A percentile compares a stretch with the other conserved stretches of the same genome.
Conservation (phyloP, 2,329 filamentous ascomycete species). For the Colletotrichum noveboracense region DNA sequence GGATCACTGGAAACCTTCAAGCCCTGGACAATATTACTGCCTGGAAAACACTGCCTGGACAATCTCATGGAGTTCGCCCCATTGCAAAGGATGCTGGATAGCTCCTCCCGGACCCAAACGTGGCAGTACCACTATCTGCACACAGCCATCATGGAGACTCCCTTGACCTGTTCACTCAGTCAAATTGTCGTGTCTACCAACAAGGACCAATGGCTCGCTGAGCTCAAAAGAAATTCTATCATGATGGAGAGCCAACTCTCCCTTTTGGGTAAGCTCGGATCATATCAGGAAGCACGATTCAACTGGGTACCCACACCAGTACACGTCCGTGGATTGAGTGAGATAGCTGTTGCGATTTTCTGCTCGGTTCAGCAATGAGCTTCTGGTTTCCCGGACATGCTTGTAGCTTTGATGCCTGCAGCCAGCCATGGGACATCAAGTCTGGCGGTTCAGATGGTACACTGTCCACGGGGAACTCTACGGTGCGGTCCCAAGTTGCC, state of each 20-base stretch:
- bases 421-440: conserved; percentile 19
- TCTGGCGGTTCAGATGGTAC: conserved; percentile 11
- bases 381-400: background rate
- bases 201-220: background rate
- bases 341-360: background rate
- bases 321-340: background rate
- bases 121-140: conserved; percentile 5
- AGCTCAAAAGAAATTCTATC: background rate
- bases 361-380: background rate
- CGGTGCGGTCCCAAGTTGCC: background rate
- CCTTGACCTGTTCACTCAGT: background rate
- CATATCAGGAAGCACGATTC: background rate
- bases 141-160: background rate
- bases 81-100: background rate
- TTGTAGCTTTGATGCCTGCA: background rate
- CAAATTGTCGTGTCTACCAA: background rate
- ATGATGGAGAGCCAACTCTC: background rate
- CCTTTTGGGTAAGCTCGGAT: conserved; percentile 7
- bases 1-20: background rate
- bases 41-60: background rate
- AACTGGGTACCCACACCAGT: background rate
- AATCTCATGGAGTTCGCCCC: background rate
- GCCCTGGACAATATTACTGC: background rate
- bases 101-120: background rate
- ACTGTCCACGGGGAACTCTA: background rate